Percentiles rank a stretch among this genome's conserved stretches.
phyloP scores from a whole-genome alignment of 2,329 filamentous ascomycete genomes.

The Xylariaceae sp. region DNA sequence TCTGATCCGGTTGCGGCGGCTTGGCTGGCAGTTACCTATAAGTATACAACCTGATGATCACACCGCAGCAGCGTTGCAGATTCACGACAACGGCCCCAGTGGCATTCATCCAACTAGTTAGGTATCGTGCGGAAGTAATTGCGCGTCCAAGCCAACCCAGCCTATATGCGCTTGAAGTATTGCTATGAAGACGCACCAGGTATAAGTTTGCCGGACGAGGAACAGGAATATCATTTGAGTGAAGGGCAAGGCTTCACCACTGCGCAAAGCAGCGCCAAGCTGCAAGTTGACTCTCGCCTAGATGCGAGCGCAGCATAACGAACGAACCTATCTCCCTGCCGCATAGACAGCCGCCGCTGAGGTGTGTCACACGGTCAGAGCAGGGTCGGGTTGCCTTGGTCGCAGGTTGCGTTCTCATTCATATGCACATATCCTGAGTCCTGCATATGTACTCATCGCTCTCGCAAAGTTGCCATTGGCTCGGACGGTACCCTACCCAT shows the following conservation, averaged over 20 bases:
- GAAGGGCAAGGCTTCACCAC: background rate
- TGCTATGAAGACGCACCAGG: no score
- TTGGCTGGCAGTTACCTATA: no score
- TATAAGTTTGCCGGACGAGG: background rate
- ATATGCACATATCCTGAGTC: slow-evolving; percentile 2
- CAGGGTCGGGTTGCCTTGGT: background rate
- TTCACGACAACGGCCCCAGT: no score
- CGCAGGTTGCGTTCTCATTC: background rate
- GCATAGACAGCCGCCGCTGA: background rate
- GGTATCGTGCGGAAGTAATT: no score
- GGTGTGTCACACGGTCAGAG: background rate
- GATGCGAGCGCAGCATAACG: background rate
- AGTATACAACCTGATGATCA: no score
- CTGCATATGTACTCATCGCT: slow-evolving; percentile 6
- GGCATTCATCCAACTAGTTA: no score
- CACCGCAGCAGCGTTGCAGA: no score
- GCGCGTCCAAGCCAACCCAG: no score
- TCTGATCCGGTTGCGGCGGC: no score
- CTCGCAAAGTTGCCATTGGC: slow-evolving; percentile 11
- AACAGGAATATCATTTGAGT: background rate
- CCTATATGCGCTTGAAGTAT: no score
- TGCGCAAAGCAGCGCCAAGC: background rate
- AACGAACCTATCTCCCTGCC: background rate
- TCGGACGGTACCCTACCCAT: slow-evolving; percentile 1
- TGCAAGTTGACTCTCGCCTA: background rate